Conservation (phyloP, 148 eudicot species). For the Rhododendron mucronatum region DNA sequence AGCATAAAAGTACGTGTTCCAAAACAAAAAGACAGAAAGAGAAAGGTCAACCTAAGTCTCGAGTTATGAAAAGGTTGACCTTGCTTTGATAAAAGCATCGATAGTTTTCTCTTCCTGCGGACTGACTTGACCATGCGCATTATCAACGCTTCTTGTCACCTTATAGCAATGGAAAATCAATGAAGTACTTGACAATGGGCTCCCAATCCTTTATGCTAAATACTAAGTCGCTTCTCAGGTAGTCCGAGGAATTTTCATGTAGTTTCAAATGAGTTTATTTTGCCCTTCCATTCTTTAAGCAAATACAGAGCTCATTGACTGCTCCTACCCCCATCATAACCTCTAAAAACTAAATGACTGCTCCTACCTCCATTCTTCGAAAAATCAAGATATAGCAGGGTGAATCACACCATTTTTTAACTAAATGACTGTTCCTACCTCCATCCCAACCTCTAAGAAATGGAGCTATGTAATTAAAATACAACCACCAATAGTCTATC, state of each 20-base stretch:
- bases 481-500: background rate
- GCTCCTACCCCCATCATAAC: background rate
- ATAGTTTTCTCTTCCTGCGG: conserved; percentile 64
- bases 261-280: background rate
- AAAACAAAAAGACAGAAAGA: too few species aligned
- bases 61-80: conserved; percentile 30
- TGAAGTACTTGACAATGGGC: too few species aligned
- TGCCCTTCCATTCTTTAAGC: background rate
- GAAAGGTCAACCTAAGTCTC: background rate
- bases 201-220: background rate
- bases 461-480: background rate
- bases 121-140: conserved; percentile 49
- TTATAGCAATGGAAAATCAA: conserved; percentile 12
- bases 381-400: background rate
- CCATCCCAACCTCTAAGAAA: background rate
- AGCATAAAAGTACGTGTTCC: too few species aligned
- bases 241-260: too few species aligned
- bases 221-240: background rate
- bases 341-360: background rate
- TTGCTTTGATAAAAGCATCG: conserved; percentile 70
- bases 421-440: background rate
- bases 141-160: conserved; percentile 78
- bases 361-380: too few species aligned
- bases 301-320: background rate
- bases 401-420: too few species aligned